A percentile compares a stretch with the other conserved stretches of the same genome.
Evolutionary conservation across 495 filamentous ascomycete genomes (phyloP).

Genomic region (Hypomontagnella monticulosa): DNA sequence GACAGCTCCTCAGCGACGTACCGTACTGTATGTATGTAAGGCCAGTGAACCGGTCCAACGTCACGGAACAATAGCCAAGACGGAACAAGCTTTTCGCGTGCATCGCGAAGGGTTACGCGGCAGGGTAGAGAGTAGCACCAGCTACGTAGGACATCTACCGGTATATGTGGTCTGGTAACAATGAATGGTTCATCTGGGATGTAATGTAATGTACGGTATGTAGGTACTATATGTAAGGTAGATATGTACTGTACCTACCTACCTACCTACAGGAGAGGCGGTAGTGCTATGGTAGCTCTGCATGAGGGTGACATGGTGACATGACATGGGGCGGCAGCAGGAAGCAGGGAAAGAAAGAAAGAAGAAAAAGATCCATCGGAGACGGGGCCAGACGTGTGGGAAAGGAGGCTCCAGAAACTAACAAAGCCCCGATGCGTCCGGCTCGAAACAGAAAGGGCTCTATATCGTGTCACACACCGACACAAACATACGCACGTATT

Average conservation of each 20-base stretch:
- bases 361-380: constrained; percentile 13
- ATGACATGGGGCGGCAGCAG: constrained; percentile 18
- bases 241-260: constrained; percentile 3
- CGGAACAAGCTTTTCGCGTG: constrained; percentile 43
- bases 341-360: too few relatives aligned
- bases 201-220: constrained; percentile 7
- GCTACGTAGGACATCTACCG: constrained; percentile 19
- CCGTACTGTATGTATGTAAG: too few relatives aligned
- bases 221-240: not conserved
- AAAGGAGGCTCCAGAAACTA: constrained; percentile 25
- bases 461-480: constrained; percentile 31
- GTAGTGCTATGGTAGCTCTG: constrained; percentile 26
- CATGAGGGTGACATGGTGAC: constrained; percentile 10
- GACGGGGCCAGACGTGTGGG: constrained; percentile 26
- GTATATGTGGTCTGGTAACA: constrained; percentile 18
- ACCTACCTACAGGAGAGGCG: too few relatives aligned
- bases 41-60: constrained; percentile 19
- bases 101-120: constrained; percentile 22
- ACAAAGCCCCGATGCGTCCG: constrained; percentile 39
- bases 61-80: constrained; percentile 38
- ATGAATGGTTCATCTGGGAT: not conserved
- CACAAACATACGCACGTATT: constrained; percentile 11
- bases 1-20: not conserved
- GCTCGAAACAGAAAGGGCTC: constrained; percentile 31
- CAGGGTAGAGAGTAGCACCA: constrained; percentile 8